phyloP scores from a whole-genome alignment of 768 basidiomycete species.

The Trametes cingulata region DNA sequence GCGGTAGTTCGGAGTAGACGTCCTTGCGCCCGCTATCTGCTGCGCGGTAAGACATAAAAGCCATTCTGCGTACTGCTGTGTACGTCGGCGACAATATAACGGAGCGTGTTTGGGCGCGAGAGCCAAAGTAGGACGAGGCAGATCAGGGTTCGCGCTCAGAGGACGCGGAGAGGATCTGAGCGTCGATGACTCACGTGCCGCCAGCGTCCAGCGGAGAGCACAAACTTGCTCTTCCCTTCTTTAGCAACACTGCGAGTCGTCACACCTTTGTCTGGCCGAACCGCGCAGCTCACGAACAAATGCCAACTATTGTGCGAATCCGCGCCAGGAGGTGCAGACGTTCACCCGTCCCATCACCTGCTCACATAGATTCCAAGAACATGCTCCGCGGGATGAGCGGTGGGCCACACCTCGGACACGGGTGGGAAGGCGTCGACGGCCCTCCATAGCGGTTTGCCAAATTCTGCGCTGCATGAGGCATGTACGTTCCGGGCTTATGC shows the following conservation, averaged over 20 bases:
- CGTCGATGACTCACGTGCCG: slow-evolving; percentile 19
- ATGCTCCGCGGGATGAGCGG: slow-evolving; percentile 7
- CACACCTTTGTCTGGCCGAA: background rate
- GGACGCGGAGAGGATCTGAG: slow-evolving; percentile 16
- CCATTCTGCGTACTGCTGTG: background rate
- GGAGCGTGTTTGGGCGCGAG: slow-evolving; percentile 2
- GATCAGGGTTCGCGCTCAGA: slow-evolving; percentile 15
- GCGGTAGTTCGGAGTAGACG: slow-evolving; percentile 30
- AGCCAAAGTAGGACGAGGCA: slow-evolving; percentile 6
- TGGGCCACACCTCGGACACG: background rate
- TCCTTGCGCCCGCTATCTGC: slow-evolving; percentile 18
- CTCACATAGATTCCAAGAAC: background rate
- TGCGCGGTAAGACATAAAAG: slow-evolving; percentile 17
- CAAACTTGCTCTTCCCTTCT: slow-evolving; percentile 17
- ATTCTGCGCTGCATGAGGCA: slow-evolving; percentile 14
- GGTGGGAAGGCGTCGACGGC: slow-evolving; percentile 6
- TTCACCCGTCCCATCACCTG: background rate
- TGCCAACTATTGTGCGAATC: background rate
- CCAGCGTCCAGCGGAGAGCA: slow-evolving; percentile 1
- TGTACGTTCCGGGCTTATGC: slow-evolving; percentile 2
- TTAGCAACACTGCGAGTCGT: background rate
- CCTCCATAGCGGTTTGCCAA: background rate
- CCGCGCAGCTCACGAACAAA: slow-evolving; percentile 1
- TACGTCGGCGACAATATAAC: slow-evolving; percentile 7
- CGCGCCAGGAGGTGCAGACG: background rate